A percentile compares a stretch with the other conserved stretches of the same genome.
These are phyloP conservation scores for Nakazawaea sp. DNA, from an alignment of 805 yeast species.

Conservation along the genomic window DNA sequence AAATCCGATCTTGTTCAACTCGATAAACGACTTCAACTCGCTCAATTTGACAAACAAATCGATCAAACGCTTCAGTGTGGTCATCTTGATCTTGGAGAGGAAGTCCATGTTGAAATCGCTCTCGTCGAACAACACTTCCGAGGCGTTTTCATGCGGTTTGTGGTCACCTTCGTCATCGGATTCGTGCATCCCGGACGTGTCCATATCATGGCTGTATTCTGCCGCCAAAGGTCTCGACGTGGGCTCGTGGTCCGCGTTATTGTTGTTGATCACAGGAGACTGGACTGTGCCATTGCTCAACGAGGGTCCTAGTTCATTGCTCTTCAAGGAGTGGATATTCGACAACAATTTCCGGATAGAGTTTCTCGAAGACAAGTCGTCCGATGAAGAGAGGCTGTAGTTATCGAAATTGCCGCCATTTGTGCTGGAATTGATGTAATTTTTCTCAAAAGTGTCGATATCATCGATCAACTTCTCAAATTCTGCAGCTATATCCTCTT, in stretches of 20 bases:
- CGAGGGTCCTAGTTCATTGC: neutral
- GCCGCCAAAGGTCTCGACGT: too few species aligned
- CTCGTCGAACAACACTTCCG: conserved; percentile 24
- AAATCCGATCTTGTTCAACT: conserved; percentile 83
- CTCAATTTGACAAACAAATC: conserved; percentile 67
- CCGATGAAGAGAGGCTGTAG: conserved; percentile 17
- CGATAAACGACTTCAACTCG: conserved; percentile 78
- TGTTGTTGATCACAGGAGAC: neutral
- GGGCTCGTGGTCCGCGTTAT: neutral
- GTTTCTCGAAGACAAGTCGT: conserved; percentile 13
- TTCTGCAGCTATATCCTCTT: conserved; percentile 44
- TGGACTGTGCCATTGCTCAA: neutral
- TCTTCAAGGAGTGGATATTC: conserved; percentile 7
- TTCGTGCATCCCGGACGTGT: conserved; percentile 4
- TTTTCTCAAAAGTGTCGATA: conserved; percentile 50
- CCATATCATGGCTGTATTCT: too few species aligned
- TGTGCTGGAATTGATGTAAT: conserved; percentile 16
- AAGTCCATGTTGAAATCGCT: conserved; percentile 29
- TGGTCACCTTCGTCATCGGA: conserved; percentile 8
- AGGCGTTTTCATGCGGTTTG: neutral
- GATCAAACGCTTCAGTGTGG: conserved; percentile 59
- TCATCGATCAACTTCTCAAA: conserved; percentile 56
- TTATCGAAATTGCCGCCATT: conserved; percentile 11
- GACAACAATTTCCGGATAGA: conserved; percentile 8
- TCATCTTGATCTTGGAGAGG: conserved; percentile 48